phyloP scores from a whole-genome alignment of 1,284 basidiomycete species.

The Rhizoctonia solani region DNA sequence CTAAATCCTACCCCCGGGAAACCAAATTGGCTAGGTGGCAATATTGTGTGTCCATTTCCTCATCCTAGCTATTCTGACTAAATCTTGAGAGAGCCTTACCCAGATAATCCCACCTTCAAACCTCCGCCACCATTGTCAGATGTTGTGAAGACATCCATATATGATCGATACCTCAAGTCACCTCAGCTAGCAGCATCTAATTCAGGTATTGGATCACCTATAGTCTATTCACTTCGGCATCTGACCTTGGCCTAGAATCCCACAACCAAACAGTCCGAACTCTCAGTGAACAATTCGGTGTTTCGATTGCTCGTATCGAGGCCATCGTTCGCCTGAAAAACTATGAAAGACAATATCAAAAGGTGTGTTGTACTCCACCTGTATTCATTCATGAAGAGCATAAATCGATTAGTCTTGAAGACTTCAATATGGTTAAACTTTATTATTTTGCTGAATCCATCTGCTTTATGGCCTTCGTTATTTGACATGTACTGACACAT shows the following conservation, averaged over 20 bases:
- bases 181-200: slow-evolving; percentile 50
- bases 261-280: slow-evolving; percentile 59
- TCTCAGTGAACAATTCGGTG: slow-evolving; percentile 61
- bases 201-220: not conserved
- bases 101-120: slow-evolving; percentile 76
- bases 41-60: not conserved
- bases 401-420: slow-evolving; percentile 87
- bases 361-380: slow-evolving; percentile 56
- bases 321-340: slow-evolving; percentile 80
- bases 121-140: slow-evolving; percentile 77
- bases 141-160: slow-evolving; percentile 49
- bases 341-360: slow-evolving; percentile 66
- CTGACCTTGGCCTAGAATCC: slow-evolving; percentile 50
- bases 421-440: slow-evolving; percentile 64
- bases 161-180: slow-evolving; percentile 56
- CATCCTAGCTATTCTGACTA: not conserved
- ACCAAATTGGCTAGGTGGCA: slow-evolving; percentile 24
- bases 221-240: not conserved
- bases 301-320: slow-evolving; percentile 75
- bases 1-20: slow-evolving; percentile 22
- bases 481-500: not conserved
- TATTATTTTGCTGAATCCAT: slow-evolving; percentile 42
- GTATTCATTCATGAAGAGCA: slow-evolving; percentile 34
- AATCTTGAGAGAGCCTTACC: slow-evolving; percentile 61
- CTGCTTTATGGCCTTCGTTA: not conserved